Percentiles rank a stretch among this genome's conserved stretches.
phyloP scores from a whole-genome alignment of 1,284 basidiomycete species.

The Tilletia setariae region DNA sequence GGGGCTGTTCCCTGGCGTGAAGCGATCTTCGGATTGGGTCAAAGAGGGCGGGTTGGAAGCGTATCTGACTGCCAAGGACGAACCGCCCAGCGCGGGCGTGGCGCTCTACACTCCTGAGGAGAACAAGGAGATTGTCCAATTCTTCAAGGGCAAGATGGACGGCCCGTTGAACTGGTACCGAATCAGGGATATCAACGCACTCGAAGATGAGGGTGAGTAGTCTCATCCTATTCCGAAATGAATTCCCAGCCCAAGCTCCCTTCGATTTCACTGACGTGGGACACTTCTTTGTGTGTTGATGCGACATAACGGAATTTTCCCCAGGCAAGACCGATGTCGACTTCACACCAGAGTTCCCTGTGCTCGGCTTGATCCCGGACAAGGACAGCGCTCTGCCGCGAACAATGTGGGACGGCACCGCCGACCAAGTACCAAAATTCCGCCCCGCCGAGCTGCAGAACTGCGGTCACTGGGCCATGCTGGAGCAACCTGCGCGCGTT shows the following conservation, averaged over 20 bases:
- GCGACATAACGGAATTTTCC: too few species aligned
- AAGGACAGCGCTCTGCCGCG: constrained; percentile 12
- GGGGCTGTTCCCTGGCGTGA: constrained; percentile 30
- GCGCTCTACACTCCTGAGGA: constrained; percentile 24
- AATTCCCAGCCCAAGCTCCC: too few species aligned
- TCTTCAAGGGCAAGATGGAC: constrained; percentile 39
- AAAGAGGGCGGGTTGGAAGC: constrained; percentile 34
- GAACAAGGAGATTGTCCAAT: constrained; percentile 26
- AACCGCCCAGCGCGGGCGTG: constrained; percentile 8
- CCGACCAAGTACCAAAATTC: background rate
- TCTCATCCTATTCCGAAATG: too few species aligned
- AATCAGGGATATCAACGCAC: constrained; percentile 36
- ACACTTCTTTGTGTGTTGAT: too few species aligned
- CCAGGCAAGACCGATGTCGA: too few species aligned
- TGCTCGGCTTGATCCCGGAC: constrained; percentile 8
- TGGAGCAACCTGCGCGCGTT: background rate
- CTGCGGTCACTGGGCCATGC: constrained; percentile 15
- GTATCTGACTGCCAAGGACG: constrained; percentile 32
- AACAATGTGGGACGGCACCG: background rate
- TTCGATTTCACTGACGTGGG: too few species aligned
- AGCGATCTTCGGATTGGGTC: constrained; percentile 30
- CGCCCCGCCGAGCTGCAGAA: constrained; percentile 6
- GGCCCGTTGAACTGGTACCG: constrained; percentile 46
- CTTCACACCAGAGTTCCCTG: background rate
- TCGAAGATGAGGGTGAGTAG: constrained; percentile 30